Conservation (phyloP, 805 yeast genomes). For the Yarrowia osloensis region DNA sequence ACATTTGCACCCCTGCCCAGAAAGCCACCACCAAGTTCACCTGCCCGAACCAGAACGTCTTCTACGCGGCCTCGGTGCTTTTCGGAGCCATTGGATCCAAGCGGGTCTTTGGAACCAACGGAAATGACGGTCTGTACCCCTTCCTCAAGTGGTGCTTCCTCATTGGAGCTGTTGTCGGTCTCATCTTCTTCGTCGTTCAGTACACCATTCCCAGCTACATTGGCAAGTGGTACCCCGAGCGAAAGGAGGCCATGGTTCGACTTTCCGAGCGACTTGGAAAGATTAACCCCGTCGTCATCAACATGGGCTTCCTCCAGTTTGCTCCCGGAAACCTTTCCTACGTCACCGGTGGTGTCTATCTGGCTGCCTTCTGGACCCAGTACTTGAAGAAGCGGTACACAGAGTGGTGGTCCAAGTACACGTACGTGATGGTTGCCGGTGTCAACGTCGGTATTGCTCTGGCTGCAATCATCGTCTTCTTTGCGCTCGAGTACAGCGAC, state of each 20-base stretch:
- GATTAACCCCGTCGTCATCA: conserved; percentile 48
- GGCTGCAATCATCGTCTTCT: conserved; percentile 50
- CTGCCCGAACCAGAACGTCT: conserved; percentile 46
- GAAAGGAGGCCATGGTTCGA: conserved; percentile 37
- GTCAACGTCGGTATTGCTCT: conserved; percentile 54
- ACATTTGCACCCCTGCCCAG: conserved; percentile 39
- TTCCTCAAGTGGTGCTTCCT: conserved; percentile 64
- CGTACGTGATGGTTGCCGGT: conserved; percentile 52
- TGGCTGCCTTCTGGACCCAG: conserved; percentile 51
- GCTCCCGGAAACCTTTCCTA: conserved; percentile 49
- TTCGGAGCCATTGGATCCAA: conserved; percentile 68
- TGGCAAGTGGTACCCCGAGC: conserved; percentile 32
- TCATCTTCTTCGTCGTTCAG: conserved; percentile 13
- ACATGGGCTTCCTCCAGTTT: conserved; percentile 48
- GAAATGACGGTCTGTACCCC: conserved; percentile 55
- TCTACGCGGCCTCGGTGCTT: conserved; percentile 53
- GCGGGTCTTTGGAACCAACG: conserved; percentile 37
- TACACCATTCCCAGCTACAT: conserved; percentile 32
- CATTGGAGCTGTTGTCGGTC: conserved; percentile 46
- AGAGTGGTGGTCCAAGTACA: conserved; percentile 57
- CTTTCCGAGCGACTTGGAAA: neutral
- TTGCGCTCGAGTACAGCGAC: conserved; percentile 46
- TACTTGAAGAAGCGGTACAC: conserved; percentile 47
- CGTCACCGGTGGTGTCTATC: conserved; percentile 46
- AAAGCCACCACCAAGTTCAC: conserved; percentile 46